Evolutionary conservation across 129 eudicot genomes (phyloP).

Genomic region (Flaveria linearis): DNA sequence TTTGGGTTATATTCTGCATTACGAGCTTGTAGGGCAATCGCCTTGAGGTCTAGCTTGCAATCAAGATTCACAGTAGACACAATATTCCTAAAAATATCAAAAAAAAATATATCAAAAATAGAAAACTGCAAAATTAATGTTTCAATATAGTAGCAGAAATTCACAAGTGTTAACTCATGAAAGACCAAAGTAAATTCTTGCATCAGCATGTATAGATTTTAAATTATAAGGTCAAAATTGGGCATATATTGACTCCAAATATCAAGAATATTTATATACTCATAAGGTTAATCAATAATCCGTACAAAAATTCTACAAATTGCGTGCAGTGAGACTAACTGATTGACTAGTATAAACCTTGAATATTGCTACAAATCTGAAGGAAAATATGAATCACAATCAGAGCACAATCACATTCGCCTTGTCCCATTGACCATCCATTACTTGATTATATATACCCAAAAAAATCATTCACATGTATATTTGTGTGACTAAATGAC

Average conservation of each 20-base stretch:
- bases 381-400: not conserved
- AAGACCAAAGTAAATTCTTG: not conserved
- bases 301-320: not conserved
- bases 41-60: conserved; percentile 54
- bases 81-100: conserved; percentile 44
- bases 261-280: not conserved
- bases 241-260: not conserved
- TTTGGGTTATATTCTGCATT: conserved; percentile 51
- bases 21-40: conserved; percentile 55
- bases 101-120: not conserved
- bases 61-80: conserved; percentile 56
- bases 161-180: not conserved
- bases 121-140: not conserved
- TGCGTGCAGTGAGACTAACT: too few species aligned
- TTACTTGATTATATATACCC: not conserved
- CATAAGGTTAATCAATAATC: not conserved
- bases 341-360: not conserved
- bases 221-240: not conserved
- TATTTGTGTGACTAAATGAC: not conserved
- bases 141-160: not conserved
- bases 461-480: not conserved
- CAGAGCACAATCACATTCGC: not conserved
- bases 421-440: not conserved
- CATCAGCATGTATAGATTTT: not conserved
- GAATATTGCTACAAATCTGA: not conserved